These are phyloP conservation scores for Tetraselmis chui DNA, from an alignment of 139 green algal genomes.

Conservation along the genomic window DNA sequence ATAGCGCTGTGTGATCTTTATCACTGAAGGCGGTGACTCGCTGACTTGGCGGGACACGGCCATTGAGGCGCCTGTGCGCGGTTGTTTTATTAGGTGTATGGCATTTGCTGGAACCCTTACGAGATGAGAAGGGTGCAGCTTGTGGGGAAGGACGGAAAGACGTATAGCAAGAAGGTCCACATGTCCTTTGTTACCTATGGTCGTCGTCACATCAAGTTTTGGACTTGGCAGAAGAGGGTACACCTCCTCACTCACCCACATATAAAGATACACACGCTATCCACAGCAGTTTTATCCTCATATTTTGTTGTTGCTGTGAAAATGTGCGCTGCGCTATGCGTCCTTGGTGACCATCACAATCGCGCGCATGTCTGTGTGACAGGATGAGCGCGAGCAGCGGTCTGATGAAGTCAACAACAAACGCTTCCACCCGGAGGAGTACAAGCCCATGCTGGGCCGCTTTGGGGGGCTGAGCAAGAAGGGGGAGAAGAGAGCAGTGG, in stretches of 20 bases:
- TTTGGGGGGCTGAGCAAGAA: conserved; percentile 26
- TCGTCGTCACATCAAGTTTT: not conserved
- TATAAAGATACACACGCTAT: no score
- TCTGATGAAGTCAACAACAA: not conserved
- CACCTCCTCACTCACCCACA: no score
- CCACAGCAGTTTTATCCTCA: no score
- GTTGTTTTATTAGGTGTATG: conserved; percentile 24
- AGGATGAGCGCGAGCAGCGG: not conserved
- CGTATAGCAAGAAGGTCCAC: not conserved
- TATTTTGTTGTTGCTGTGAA: no score
- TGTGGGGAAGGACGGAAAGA: not conserved
- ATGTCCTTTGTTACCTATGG: not conserved
- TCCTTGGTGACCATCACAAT: not conserved
- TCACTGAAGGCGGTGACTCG: no score
- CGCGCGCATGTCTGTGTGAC: not conserved
- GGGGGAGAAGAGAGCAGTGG: conserved; percentile 10
- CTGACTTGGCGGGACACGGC: no score
- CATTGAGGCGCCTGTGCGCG: no score
- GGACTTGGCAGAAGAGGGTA: not conserved
- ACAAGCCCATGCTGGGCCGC: conserved; percentile 31
- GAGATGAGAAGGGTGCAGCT: not conserved
- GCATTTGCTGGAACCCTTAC: conserved; percentile 5
- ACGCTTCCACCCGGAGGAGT: conserved; percentile 16
- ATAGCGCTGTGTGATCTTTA: no score
- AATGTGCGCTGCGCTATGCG: no score